Evolutionary conservation across 2,329 filamentous ascomycete genomes (phyloP), one percentile per base, ranked within the genome.

Genomic region (Claviceps quebecensis): DNA sequence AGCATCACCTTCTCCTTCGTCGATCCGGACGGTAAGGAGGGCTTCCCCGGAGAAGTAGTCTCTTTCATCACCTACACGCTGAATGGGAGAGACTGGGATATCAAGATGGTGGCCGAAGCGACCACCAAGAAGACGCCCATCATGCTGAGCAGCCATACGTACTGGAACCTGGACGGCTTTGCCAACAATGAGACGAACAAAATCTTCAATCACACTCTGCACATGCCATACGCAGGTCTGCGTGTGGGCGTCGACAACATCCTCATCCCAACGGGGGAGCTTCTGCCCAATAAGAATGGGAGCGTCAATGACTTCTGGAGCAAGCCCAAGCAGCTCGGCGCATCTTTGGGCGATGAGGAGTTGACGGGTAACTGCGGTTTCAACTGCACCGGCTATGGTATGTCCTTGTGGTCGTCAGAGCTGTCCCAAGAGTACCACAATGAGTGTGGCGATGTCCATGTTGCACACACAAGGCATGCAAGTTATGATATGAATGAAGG

Each of bases 121-220:
- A 81, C 82, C 8, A 86, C 83, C 34, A 80, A 86, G 69, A 83
- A 81, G 69, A 90, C 86, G 5, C 86, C 86, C 47, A 87, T 91
- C 65, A 90, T 91, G 86, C 74, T 91, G 53, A 86, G 77, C 62
- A 76, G 71, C 57, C 73, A 86, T 71, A 79, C 78, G 7, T 91
- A 91, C 73, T 91, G 86, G 86, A 90, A 90, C 64, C 72, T 91
- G 45, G 86, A 90, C 60, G 86, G 82, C 37, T 91, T 86, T 60
- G 75, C 83, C 60, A 87, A 89, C 68, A 79, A 83, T 53, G 74
- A 84, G 63, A 86, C 83, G 2, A 71, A 73, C 52, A 72, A 70
- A 1, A 75, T 77, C 14, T 72, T 86, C 50, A 86, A 89, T 69
- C 83, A 89, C 70, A 84, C 81, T 14, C 73, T 90, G 45, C 74